Conservation (phyloP, 2,329 filamentous ascomycete genomes). For the Claviceps arundinis region DNA sequence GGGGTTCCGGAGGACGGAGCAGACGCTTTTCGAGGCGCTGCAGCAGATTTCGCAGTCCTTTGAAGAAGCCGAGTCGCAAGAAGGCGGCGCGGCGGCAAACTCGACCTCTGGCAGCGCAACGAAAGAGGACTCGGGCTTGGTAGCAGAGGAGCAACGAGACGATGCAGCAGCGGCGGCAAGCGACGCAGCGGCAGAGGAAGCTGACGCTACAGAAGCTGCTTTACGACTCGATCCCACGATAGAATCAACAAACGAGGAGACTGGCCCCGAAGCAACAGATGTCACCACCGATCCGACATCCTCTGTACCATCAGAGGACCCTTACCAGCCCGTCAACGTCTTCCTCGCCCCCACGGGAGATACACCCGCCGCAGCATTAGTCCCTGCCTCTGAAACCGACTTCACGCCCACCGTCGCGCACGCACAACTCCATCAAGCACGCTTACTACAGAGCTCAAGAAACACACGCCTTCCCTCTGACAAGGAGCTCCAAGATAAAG, state of each 20-base stretch:
- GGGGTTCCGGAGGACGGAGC: slow-evolving; percentile 61
- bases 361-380: slow-evolving; percentile 62
- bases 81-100: slow-evolving; percentile 1
- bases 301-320: slow-evolving; percentile 14
- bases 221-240: slow-evolving; percentile 4
- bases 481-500: slow-evolving; percentile 61
- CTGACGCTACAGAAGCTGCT: not conserved
- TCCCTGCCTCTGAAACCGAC: slow-evolving; percentile 55
- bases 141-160: slow-evolving; percentile 1
- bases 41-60: slow-evolving; percentile 67
- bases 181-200: slow-evolving; percentile 6
- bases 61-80: slow-evolving; percentile 25
- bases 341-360: slow-evolving; percentile 65
- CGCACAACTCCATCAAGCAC: slow-evolving; percentile 60
- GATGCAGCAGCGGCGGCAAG: slow-evolving; percentile 14
- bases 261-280: slow-evolving; percentile 2
- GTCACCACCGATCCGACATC: not conserved
- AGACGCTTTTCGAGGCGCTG: slow-evolving; percentile 77
- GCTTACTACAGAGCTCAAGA: slow-evolving; percentile 45
- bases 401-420: slow-evolving; percentile 65
- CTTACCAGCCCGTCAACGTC: slow-evolving; percentile 47
- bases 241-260: slow-evolving; percentile 9
- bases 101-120: slow-evolving; percentile 3
- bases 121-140: not conserved
- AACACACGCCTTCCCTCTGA: slow-evolving; percentile 76